These are phyloP conservation scores for Mycosarcoma maydis DNA, from an alignment of 1,284 basidiomycete genomes.

Conservation along the genomic window DNA sequence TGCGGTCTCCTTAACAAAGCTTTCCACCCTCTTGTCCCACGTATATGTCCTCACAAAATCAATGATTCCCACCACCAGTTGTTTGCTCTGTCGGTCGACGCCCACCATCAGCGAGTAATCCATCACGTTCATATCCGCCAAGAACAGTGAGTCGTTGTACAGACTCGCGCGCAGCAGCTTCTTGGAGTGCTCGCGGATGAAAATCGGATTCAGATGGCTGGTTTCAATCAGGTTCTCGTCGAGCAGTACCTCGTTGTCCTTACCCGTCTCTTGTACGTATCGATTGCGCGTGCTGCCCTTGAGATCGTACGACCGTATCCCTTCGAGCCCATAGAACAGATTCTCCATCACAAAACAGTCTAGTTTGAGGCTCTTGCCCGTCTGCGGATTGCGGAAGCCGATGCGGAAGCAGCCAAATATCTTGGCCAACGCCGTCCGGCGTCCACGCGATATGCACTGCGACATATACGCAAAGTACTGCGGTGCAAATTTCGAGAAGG, in stretches of 20 bases:
- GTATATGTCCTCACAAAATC: constrained; percentile 94
- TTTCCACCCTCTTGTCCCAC: constrained; percentile 98
- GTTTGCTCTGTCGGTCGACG: constrained; percentile 69
- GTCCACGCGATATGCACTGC: constrained; percentile 70
- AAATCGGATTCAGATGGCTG: constrained; percentile 76
- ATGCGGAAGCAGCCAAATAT: constrained; percentile 98
- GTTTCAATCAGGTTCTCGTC: constrained; percentile 88
- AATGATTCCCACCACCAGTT: constrained; percentile 89
- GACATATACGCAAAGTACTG: constrained; percentile 98
- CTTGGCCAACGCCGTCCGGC: constrained; percentile 93
- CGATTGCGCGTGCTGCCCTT: constrained; percentile 65
- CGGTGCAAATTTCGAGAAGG: constrained; percentile 95
- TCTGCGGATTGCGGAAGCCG: constrained; percentile 84
- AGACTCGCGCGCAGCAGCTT: constrained; percentile 88
- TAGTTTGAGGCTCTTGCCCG: constrained; percentile 84
- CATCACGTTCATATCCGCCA: constrained; percentile 92
- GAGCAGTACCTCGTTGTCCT: constrained; percentile 86
- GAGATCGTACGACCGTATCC: constrained; percentile 73
- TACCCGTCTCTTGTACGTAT: constrained; percentile 85
- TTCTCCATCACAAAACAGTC: constrained; percentile 97
- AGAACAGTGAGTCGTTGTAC: constrained; percentile 85
- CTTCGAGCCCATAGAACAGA: constrained; percentile 88
- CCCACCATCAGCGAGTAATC: constrained; percentile 98
- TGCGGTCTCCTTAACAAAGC: constrained; percentile 93
- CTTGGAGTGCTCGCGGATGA: constrained; percentile 93